Percentiles rank a stretch among this genome's conserved stretches.
Conservation (phyloP, 441 rosid genomes). For the Adansonia gregorii region DNA sequence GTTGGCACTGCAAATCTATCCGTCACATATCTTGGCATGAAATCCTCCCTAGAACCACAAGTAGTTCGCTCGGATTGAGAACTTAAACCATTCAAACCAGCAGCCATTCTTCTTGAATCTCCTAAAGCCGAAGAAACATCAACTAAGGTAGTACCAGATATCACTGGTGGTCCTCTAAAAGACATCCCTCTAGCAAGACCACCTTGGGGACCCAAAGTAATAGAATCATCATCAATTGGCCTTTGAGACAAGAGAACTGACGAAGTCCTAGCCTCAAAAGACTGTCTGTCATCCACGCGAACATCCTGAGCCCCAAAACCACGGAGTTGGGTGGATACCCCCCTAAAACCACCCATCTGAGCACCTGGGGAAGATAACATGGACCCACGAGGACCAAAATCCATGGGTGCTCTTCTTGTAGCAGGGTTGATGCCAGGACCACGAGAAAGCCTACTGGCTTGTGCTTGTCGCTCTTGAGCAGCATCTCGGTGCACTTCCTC, state of each 20-base stretch:
- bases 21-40: conserved; percentile 44
- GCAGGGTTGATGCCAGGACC: conserved; percentile 63
- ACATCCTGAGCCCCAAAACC: conserved; percentile 74
- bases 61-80: conserved; percentile 46
- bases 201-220: conserved; percentile 53
- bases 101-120: conserved; percentile 64
- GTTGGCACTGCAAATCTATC: conserved; percentile 59
- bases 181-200: conserved; percentile 21
- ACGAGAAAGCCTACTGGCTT: conserved; percentile 71
- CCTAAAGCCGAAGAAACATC: conserved; percentile 55
- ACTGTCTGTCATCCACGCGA: conserved; percentile 74
- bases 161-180: conserved; percentile 54
- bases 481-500: conserved; percentile 99
- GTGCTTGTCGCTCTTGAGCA: conserved; percentile 92
- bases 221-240: conserved; percentile 71
- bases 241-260: conserved; percentile 84
- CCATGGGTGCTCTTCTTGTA: conserved; percentile 69
- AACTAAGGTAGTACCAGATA: conserved; percentile 41
- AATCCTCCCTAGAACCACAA: conserved; percentile 55
- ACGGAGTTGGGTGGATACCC: conserved; percentile 61
- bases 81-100: conserved; percentile 66
- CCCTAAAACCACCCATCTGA: conserved; percentile 78
- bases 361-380: conserved; percentile 70
- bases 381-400: conserved; percentile 79
- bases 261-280: conserved; percentile 66